These are phyloP conservation scores for Sanghuangporus baumii DNA, from an alignment of 1,284 basidiomycete genomes.

Conservation along the genomic window DNA sequence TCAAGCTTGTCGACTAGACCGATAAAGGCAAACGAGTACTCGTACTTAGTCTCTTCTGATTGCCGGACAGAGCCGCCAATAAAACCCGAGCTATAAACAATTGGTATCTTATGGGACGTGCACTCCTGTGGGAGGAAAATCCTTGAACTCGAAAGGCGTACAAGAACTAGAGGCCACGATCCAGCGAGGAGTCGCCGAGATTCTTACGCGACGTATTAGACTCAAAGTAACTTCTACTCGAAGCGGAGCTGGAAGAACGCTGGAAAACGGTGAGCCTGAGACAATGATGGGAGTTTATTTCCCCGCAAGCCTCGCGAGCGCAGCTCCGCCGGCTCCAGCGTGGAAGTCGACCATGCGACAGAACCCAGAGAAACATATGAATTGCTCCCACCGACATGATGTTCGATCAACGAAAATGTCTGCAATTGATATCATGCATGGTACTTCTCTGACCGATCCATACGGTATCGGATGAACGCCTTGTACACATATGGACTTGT, in stretches of 20 bases:
- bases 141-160: not conserved
- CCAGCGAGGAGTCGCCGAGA: slow-evolving; percentile 14
- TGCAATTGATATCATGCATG: not conserved
- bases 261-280: not conserved
- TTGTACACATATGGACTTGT: not conserved
- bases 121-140: not conserved
- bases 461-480: not conserved
- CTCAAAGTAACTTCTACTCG: too few species aligned
- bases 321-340: not conserved
- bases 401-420: not conserved
- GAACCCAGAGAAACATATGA: not conserved
- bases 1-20: too few species aligned
- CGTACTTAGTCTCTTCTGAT: not conserved
- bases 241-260: not conserved
- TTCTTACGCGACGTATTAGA: slow-evolving; percentile 7
- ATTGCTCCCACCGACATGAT: not conserved
- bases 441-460: not conserved
- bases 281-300: not conserved
- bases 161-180: not conserved
- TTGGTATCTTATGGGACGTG: not conserved
- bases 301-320: not conserved
- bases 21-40: not conserved
- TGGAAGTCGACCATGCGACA: not conserved
- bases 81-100: not conserved
- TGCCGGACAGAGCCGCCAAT: not conserved